phyloP scores from a whole-genome alignment of 1,284 basidiomycete species.

The Ganoderma lingzhi region DNA sequence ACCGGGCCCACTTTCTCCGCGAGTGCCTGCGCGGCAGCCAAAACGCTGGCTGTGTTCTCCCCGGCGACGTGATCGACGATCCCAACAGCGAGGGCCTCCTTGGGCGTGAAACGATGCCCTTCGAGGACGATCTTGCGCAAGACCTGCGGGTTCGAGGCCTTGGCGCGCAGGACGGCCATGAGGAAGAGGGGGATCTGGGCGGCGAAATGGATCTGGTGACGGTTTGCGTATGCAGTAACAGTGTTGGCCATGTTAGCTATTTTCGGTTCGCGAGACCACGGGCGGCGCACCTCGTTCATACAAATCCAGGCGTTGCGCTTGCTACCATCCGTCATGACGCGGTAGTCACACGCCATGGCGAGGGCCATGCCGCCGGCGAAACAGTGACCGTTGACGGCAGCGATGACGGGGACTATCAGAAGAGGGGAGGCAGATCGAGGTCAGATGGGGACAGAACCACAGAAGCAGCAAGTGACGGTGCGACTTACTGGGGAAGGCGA shows the following conservation, averaged over 20 bases:
- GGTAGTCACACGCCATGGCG: constrained; percentile 87
- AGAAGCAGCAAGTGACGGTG: neutral
- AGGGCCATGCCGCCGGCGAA: constrained; percentile 90
- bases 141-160: constrained; percentile 66
- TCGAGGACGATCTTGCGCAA: constrained; percentile 85
- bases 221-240: neutral
- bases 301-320: constrained; percentile 84
- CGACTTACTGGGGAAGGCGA: constrained; percentile 74
- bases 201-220: constrained; percentile 78
- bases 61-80: constrained; percentile 79
- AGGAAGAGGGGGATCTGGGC: constrained; percentile 83
- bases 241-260: neutral
- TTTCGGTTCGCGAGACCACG: neutral
- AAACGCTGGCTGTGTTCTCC: constrained; percentile 61
- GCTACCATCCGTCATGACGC: constrained; percentile 86
- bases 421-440: constrained; percentile 2
- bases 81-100: constrained; percentile 73
- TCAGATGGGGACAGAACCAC: constrained; percentile 11
- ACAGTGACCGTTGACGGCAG: constrained; percentile 91
- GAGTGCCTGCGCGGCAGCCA: constrained; percentile 67
- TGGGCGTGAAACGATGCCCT: constrained; percentile 83
- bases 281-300: constrained; percentile 85
- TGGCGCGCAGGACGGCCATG: constrained; percentile 70
- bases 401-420: constrained; percentile 77
- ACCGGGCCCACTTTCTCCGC: constrained; percentile 58